phyloP scores from a whole-genome alignment of 148 eudicot species.

The Rhododendron griersonianum region DNA sequence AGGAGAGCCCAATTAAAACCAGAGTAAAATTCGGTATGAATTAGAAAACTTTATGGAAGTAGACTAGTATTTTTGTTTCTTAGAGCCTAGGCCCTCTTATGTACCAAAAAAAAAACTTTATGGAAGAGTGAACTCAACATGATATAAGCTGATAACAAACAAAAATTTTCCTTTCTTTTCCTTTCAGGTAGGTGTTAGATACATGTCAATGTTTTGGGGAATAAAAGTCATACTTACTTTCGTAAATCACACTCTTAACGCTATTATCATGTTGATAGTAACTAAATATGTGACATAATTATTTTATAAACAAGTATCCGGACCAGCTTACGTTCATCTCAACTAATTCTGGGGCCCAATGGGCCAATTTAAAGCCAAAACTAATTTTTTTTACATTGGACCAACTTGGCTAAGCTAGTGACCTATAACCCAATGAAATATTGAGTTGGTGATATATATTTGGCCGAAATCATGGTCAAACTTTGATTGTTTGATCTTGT shows the following conservation, averaged over 20 bases:
- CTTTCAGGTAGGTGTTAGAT: background rate
- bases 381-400: background rate
- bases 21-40: too few species aligned
- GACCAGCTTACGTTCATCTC: too few species aligned
- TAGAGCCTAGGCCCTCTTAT: too few species aligned
- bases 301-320: too few species aligned
- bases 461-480: background rate
- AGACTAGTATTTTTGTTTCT: too few species aligned
- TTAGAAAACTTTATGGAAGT: too few species aligned
- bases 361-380: background rate
- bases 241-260: background rate
- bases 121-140: too few species aligned
- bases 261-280: background rate
- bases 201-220: background rate
- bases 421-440: background rate
- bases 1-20: too few species aligned
- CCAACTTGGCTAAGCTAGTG: background rate
- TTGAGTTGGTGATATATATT: background rate
- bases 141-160: too few species aligned
- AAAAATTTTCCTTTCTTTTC: too few species aligned
- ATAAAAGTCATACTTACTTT: background rate
- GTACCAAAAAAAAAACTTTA: too few species aligned
- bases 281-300: background rate
- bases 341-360: background rate
- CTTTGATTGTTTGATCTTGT: background rate